These are phyloP conservation scores for Murraya paniculata DNA, from an alignment of 345 rosid species.

Conservation along the genomic window DNA sequence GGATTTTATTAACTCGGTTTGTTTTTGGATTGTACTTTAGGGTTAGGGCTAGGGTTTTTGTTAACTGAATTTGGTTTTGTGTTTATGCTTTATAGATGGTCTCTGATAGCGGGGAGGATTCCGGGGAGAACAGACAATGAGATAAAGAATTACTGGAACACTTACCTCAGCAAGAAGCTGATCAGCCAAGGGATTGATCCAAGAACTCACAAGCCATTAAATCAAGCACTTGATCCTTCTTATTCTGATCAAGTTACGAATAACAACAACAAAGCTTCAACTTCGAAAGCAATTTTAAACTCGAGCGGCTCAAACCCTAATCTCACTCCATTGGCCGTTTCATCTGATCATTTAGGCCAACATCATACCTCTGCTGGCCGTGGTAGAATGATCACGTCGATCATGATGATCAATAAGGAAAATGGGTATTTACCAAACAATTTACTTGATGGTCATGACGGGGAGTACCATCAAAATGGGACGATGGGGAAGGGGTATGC, in stretches of 20 bases:
- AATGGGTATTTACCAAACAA: neutral
- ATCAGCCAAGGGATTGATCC: conserved; percentile 67
- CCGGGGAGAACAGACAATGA: conserved; percentile 70
- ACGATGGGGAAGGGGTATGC: neutral
- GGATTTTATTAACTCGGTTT: too few relatives aligned
- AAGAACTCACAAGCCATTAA: conserved; percentile 58
- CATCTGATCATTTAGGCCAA: conserved; percentile 26
- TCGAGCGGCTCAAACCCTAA: conserved; percentile 12
- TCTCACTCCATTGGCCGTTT: neutral
- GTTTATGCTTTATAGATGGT: conserved; percentile 36
- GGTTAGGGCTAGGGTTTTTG: neutral
- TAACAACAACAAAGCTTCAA: neutral
- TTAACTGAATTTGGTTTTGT: neutral
- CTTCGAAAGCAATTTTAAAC: conserved; percentile 20
- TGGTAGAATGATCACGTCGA: neutral
- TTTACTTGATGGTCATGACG: neutral
- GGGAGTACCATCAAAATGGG: neutral
- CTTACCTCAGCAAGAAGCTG: conserved; percentile 62
- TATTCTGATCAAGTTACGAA: neutral
- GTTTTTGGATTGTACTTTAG: neutral
- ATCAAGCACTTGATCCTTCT: neutral
- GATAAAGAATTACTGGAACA: conserved; percentile 75
- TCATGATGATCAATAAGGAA: conserved; percentile 18
- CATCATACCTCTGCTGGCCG: conserved; percentile 5
- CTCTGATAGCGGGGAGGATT: conserved; percentile 62